Evolutionary conservation across 225 moss, liverwort and hornwort genomes (phyloP), one percentile per base, ranked within the genome.

Genomic region (Sphagnum contortum): DNA sequence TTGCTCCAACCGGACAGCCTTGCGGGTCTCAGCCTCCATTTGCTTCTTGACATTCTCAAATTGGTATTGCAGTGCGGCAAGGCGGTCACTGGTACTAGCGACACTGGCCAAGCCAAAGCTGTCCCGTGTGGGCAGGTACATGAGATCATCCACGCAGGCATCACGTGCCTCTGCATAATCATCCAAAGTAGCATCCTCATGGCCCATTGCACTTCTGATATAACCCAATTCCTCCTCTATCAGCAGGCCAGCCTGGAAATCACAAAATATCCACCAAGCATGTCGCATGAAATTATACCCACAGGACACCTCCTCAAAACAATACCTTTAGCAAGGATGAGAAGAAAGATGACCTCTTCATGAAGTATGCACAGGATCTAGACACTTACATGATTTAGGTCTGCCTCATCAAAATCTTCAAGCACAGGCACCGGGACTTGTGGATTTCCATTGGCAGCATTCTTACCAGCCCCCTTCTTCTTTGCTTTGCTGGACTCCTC

Each of bases 11-110:
- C 86, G 82, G 48, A 88, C 91, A 56, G 88, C 91, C 74, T 88
- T 91, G 46, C 79, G 80, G 48, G 95, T 89, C 75, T 95, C 95
- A 54, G 73, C 82, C 73, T 95, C 94, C 94, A 95, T 95, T 57
- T 89, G 81, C 80, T 81, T 94, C 77, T 91, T 87, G 61, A 89
- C 79, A 13, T 73, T 74, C 75, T 95, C 91, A 47, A 91, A 84
- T 76, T 91, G 89, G 54, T 92, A 80, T 48, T 88, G 82, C 47
- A 88, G 67, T 13, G 89, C 86, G 63, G 74, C 81, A 62, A 95
- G 75, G 10, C 86, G 87, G 63, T 95, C 91, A 47, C 67, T 75
- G 58, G 79, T 84, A 67, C 89, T 92, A 55, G 94, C 84, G 54
- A 92, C 88, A 75, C 88, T 95, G 50, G 82, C 80, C 63, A 85